A percentile compares a stretch with the other conserved stretches of the same genome.
These are phyloP conservation scores for Eutrema salsugineum DNA, from an alignment of 441 rosid species.

Conservation along the genomic window DNA sequence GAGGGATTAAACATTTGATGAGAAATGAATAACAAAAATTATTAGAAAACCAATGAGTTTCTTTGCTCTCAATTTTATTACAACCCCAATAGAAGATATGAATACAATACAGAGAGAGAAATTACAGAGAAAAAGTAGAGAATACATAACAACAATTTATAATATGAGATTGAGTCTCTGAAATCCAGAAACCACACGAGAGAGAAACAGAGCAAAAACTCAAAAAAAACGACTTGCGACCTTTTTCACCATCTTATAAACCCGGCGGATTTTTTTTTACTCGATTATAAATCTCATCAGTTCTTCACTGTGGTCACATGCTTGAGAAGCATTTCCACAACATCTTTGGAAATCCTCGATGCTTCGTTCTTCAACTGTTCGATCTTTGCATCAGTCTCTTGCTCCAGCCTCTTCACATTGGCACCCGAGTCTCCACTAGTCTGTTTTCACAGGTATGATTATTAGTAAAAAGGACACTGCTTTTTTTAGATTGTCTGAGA, in stretches of 20 bases:
- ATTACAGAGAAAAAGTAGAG: neutral
- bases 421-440: conserved; percentile 87
- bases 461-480: neutral
- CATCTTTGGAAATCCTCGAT: conserved; percentile 59
- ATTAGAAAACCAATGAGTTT: conserved; percentile 1
- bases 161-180: neutral
- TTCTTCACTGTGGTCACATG: conserved; percentile 52
- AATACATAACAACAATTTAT: neutral
- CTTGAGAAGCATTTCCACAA: conserved; percentile 62
- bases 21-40: no score
- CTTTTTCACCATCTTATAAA: neutral
- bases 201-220: neutral
- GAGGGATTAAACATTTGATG: no score
- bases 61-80: conserved; percentile 15
- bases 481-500: no score
- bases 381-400: conserved; percentile 75
- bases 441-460: conserved; percentile 39
- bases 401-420: conserved; percentile 86
- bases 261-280: neutral
- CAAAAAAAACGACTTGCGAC: conserved; percentile 3
- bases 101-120: conserved; percentile 4
- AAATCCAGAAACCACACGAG: conserved; percentile 9
- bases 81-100: neutral
- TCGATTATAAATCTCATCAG: conserved; percentile 11
- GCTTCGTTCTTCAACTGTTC: conserved; percentile 55